Evolutionary conservation across 2,329 filamentous ascomycete genomes (phyloP).

Genomic region (Exophiala alcalophila): DNA sequence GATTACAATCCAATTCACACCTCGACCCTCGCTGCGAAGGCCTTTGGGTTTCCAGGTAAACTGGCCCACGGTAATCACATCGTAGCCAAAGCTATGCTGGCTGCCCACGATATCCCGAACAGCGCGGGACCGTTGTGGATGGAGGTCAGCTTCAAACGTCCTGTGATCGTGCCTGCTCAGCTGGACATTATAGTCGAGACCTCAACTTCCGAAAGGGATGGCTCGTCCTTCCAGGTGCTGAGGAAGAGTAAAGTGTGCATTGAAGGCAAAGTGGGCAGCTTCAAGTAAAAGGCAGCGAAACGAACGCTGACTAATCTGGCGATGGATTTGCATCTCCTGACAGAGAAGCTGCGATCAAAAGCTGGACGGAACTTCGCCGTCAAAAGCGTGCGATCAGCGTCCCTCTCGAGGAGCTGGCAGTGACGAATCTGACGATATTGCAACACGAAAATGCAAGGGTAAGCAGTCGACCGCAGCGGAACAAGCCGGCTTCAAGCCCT

Average conservation of each 20-base stretch:
- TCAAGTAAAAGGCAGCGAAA: slow-evolving; percentile 4
- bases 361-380: no score
- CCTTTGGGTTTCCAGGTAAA: slow-evolving; percentile 19
- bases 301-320: no score
- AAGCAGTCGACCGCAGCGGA: no score
- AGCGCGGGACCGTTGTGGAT: slow-evolving; percentile 6
- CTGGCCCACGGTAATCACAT: slow-evolving; percentile 25
- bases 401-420: no score
- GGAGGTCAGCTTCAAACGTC: slow-evolving; percentile 19
- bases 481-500: no score
- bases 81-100: slow-evolving; percentile 9
- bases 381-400: no score
- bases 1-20: slow-evolving; percentile 26
- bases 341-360: no score
- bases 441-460: no score
- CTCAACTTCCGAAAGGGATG: neutral
- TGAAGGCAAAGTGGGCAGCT: slow-evolving; percentile 3
- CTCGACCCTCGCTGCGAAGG: slow-evolving; percentile 15
- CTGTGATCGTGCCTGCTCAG: slow-evolving; percentile 12
- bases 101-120: neutral
- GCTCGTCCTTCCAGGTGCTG: slow-evolving; percentile 1
- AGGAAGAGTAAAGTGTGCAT: slow-evolving; percentile 5
- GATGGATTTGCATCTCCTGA: no score
- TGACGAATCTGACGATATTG: no score
- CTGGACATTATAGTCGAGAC: slow-evolving; percentile 1